Base-by-base conservation (phyloP, 2,329 filamentous ascomycete species). In the Colletotrichum navitas region DNA sequence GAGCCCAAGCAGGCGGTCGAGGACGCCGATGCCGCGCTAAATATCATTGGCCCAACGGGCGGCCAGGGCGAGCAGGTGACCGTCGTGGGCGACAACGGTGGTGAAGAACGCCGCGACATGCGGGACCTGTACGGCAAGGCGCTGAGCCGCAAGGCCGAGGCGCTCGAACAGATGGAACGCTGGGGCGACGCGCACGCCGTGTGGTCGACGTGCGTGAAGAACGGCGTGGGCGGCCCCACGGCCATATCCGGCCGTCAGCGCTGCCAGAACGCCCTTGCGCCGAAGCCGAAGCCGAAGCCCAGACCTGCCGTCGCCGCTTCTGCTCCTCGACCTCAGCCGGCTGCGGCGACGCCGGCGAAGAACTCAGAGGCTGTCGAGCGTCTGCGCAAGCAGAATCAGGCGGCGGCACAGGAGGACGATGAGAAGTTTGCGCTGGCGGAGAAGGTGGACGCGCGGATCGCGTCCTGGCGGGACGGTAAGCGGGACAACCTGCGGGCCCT, bases 41-140 rank as follows among this genome's bases (percentile, higher is more conserved):
- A 86, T 18, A 85, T 97, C 51, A 97, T 99, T 73, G 96, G 96
- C 0, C 85, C 91, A 0, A 88, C 89, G 2, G 92, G 90, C 74
- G 96, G 96, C 5, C 91, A 94, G 75, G 91, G 90, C 24, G 96
- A 99, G 82, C 89, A 84, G 8, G 94, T 99, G 54, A 87, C 92
- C 26, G 85, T 97, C 0, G 87, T 85, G 32, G 87, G 85, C 29
- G 83, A 84, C 7, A 88, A 87, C 66, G 83, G 85, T n/a, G 83
- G 83, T 51, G 87, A 90, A 43, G 87, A 91, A 67, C 84, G 85
- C 26, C 96, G 97, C 75, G 92, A 95, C 59, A 97, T 99, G 93
- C 92, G 90, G 74, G 95, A 97, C 24, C 93, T 97, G 73, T 98
- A 93, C 78, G 95, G 94, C 64, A 99, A 98, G 81, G 95, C 95